Conservation (phyloP, 495 filamentous ascomycete genomes). For the Neurospora tetraspora region DNA sequence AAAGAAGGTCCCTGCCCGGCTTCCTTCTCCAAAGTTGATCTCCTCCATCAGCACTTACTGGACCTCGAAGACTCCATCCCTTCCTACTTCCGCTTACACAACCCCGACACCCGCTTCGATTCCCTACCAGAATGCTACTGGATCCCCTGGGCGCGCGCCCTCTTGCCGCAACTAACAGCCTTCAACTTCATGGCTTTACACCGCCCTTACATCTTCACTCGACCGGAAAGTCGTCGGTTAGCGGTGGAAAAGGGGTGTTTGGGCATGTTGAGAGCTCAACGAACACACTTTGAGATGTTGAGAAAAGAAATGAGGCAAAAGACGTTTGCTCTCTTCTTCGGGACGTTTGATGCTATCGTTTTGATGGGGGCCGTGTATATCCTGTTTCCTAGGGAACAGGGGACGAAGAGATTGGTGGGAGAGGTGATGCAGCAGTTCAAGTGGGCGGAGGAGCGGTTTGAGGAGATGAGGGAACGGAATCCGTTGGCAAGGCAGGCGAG, state of each 20-base stretch:
- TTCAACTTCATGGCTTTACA: slow-evolving; percentile 53
- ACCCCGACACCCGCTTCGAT: slow-evolving; percentile 49
- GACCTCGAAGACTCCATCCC: slow-evolving; percentile 39
- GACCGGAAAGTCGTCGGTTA: slow-evolving; percentile 36
- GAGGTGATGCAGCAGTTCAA: slow-evolving; percentile 41
- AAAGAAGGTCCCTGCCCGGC: slow-evolving; percentile 41
- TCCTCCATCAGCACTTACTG: slow-evolving; percentile 40
- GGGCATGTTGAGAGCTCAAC: slow-evolving; percentile 45
- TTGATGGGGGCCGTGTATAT: slow-evolving; percentile 51
- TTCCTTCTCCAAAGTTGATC: slow-evolving; percentile 43
- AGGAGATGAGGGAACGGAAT: slow-evolving; percentile 39
- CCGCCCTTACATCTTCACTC: slow-evolving; percentile 52
- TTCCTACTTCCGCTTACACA: slow-evolving; percentile 34
- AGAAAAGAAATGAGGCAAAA: neutral
- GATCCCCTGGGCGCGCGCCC: slow-evolving; percentile 37
- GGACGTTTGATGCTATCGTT: slow-evolving; percentile 53
- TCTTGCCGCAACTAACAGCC: slow-evolving; percentile 35
- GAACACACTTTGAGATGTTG: slow-evolving; percentile 30
- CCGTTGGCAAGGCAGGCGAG: slow-evolving; percentile 42
- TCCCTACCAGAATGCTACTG: slow-evolving; percentile 39
- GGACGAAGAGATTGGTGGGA: slow-evolving; percentile 32
- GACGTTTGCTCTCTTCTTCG: slow-evolving; percentile 34
- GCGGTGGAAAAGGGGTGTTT: slow-evolving; percentile 43
- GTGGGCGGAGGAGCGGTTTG: slow-evolving; percentile 43
- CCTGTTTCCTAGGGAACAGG: slow-evolving; percentile 29